A percentile compares a stretch with the other conserved stretches of the same genome.
Evolutionary conservation across 441 rosid species (phyloP).

Genomic region (Rhodomyrtus psidioides): DNA sequence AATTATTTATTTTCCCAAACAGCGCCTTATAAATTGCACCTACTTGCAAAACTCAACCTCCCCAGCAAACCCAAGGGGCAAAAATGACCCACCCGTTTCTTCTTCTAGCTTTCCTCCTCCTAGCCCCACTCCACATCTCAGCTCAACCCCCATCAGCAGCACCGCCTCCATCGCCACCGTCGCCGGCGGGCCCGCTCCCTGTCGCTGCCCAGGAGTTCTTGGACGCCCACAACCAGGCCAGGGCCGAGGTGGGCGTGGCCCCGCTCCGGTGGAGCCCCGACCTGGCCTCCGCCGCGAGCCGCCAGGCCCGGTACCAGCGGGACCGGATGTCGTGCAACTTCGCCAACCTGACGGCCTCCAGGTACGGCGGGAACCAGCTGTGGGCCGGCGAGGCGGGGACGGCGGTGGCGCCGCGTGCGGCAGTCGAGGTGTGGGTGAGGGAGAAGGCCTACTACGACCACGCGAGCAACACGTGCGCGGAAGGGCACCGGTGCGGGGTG

Average conservation of each 20-base stretch:
- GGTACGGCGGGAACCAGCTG: constrained; percentile 69
- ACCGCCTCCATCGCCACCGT: neutral
- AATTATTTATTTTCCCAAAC: neutral
- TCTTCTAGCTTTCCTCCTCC: constrained; percentile 19
- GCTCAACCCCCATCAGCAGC: constrained; percentile 10
- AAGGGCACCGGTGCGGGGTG: constrained; percentile 53
- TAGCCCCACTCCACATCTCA: constrained; percentile 12
- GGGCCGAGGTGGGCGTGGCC: constrained; percentile 54
- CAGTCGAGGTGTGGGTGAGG: constrained; percentile 58
- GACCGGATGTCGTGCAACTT: constrained; percentile 56
- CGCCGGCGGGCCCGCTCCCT: constrained; percentile 5
- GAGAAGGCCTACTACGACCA: constrained; percentile 58
- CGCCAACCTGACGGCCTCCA: constrained; percentile 41
- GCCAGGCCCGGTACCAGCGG: constrained; percentile 52
- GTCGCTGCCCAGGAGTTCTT: constrained; percentile 38
- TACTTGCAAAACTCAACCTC: neutral
- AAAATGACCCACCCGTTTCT: neutral
- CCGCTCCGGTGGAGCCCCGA: constrained; percentile 58
- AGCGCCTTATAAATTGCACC: neutral
- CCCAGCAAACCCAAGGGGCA: neutral
- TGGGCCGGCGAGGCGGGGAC: constrained; percentile 35
- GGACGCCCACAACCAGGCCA: constrained; percentile 63
- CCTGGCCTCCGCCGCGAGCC: constrained; percentile 40
- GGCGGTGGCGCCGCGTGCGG: constrained; percentile 44
- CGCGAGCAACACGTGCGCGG: constrained; percentile 37